Evolutionary conservation across 306 rosid genomes (phyloP), one percentile per base, ranked within the genome.

Genomic region (Cyamopsis tetragonoloba): DNA sequence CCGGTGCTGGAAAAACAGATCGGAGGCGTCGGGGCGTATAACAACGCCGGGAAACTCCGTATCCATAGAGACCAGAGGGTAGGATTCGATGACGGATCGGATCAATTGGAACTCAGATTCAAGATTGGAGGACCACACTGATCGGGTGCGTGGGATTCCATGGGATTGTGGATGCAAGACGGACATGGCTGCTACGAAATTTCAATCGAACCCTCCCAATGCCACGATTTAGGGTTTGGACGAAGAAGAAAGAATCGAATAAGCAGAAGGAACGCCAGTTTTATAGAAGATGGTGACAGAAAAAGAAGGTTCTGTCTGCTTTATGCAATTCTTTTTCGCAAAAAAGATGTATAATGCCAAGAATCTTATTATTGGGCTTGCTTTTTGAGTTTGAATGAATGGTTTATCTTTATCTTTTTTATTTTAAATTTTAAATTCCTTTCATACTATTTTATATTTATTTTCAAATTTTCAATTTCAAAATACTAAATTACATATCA

Each of bases 31-130:
- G 4, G 80, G 76, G 7, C 88, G 83, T 48, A 79, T 34, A 0
- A 89, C 85, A 5, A 89, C 81, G 19, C 96, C 96, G 3, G 96
- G 96, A 35, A 89, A 89, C 66, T 89, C 96, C 0, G 96, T 89
- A 23, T 89, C 95, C 96, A 89, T 89, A 4, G 96, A 64, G 31
- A 87, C 47, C 3, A 75, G 27, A 1, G 95, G 91, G 56, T 32
- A 69, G 0, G 31, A 46, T 24, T 89, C 91, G 47, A 89, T 68
- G 2, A 68, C 27, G 14, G 88, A 83, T 32, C 86, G 77, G 71
- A 89, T 85, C 76, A 81, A 34, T 0, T 10, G 8, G 72, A 89
- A 79, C 69, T 89, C 96, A 4, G 39, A 51, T 3, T 78, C 88
- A 2, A 89, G 75, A 38, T 89, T 89, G 1, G 75, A 65, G 37